Evolutionary conservation across 2,329 filamentous ascomycete species (phyloP).

Genomic region (Ophiostoma tasmaniense): DNA sequence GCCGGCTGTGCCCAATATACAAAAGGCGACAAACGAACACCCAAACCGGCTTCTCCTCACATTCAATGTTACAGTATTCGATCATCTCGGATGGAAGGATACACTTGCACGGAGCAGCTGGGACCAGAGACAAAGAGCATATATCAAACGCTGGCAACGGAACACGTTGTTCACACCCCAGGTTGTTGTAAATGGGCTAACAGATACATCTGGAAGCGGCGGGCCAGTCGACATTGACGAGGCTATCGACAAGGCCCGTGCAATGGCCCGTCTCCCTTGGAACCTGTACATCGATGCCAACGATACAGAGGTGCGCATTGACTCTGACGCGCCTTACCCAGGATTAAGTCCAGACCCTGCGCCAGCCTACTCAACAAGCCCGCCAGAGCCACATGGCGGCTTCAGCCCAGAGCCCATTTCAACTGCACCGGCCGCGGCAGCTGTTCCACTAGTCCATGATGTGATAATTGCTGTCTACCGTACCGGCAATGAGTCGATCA

Average conservation of each 20-base stretch:
- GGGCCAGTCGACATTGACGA: background rate
- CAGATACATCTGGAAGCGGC: constrained; percentile 20
- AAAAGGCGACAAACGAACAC: constrained; percentile 23
- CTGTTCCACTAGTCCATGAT: background rate
- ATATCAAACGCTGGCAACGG: constrained; percentile 27
- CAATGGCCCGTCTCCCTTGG: constrained; percentile 15
- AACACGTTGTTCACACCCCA: constrained; percentile 28
- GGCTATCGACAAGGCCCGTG: constrained; percentile 19
- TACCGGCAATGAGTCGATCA: constrained; percentile 17
- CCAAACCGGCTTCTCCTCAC: constrained; percentile 29
- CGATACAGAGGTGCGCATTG: constrained; percentile 23
- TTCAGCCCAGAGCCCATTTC: background rate
- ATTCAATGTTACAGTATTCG: constrained; percentile 30
- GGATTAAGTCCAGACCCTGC: background rate
- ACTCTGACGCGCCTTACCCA: constrained; percentile 16
- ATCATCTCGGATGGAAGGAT: constrained; percentile 30
- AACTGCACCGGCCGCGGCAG: background rate
- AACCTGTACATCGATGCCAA: constrained; percentile 25
- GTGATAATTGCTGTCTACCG: background rate
- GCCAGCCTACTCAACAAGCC: background rate
- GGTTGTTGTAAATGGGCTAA: constrained; percentile 26
- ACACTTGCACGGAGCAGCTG: constrained; percentile 25
- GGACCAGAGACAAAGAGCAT: constrained; percentile 30
- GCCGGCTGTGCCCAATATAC: constrained; percentile 27
- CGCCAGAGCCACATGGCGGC: background rate